Percentiles rank a stretch among this genome's conserved stretches.
These are phyloP conservation scores for Hypoxylon sp. DNA, from an alignment of 2,329 filamentous ascomycete species.

Conservation along the genomic window DNA sequence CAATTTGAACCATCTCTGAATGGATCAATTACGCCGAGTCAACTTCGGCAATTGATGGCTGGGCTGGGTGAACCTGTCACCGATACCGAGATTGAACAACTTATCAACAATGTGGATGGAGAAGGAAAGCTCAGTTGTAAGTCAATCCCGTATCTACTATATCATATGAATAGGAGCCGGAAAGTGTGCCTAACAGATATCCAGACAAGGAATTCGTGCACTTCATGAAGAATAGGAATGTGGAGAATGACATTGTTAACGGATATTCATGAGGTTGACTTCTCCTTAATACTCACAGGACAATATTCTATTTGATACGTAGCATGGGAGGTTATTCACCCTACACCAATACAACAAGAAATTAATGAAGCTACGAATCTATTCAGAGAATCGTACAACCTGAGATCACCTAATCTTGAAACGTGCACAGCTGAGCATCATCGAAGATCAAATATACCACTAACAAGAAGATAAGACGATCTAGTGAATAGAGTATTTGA, in stretches of 20 bases:
- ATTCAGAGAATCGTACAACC: no score
- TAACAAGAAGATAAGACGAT: neutral
- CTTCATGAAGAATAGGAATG: constrained; percentile 55
- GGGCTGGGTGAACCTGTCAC: constrained; percentile 54
- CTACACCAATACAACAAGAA: no score
- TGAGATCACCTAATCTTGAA: no score
- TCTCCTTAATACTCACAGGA: neutral
- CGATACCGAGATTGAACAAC: constrained; percentile 54
- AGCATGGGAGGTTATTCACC: neutral
- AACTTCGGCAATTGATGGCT: constrained; percentile 56
- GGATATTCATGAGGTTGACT: constrained; percentile 41
- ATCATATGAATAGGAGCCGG: neutral
- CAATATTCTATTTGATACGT: neutral
- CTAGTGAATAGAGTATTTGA: constrained; percentile 1
- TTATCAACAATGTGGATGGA: constrained; percentile 56
- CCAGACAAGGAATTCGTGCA: constrained; percentile 56
- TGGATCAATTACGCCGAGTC: constrained; percentile 54
- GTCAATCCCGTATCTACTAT: constrained; percentile 26
- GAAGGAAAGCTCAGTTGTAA: constrained; percentile 57
- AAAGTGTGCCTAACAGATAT: constrained; percentile 9
- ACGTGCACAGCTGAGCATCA: no score
- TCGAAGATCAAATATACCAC: neutral
- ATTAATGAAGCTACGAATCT: no score
- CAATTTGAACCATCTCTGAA: constrained; percentile 55
- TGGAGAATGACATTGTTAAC: constrained; percentile 51